phyloP scores from a whole-genome alignment of 129 eudicot genomes.

The Flaveria bidentis region DNA sequence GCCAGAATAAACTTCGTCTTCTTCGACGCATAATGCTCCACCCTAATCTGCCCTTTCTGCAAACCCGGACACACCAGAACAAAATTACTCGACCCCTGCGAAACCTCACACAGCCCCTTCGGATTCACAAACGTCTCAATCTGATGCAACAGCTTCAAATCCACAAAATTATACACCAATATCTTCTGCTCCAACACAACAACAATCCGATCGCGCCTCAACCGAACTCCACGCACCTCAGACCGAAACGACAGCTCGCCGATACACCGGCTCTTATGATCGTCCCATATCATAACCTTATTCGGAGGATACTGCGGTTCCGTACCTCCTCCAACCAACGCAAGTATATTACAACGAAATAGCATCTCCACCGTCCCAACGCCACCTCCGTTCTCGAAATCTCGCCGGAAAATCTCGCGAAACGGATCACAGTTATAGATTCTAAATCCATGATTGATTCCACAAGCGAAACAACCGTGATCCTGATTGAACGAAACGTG shows the following conservation, averaged over 20 bases:
- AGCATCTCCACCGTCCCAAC: conserved; percentile 86
- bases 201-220: conserved; percentile 68
- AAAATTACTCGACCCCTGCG: conserved; percentile 60
- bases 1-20: conserved; percentile 70
- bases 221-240: conserved; percentile 73
- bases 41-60: conserved; percentile 80
- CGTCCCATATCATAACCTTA: conserved; percentile 96
- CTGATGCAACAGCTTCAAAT: conserved; percentile 76
- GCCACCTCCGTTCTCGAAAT: conserved; percentile 78
- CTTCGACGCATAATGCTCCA: conserved; percentile 67
- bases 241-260: conserved; percentile 83
- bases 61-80: conserved; percentile 85
- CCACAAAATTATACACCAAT: conserved; percentile 70
- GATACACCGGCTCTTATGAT: conserved; percentile 72
- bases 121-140: conserved; percentile 83
- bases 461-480: conserved; percentile 75
- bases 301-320: conserved; percentile 82
- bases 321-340: conserved; percentile 81
- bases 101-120: conserved; percentile 85
- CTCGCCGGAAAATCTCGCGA: conserved; percentile 75
- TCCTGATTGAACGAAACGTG: conserved; percentile 86
- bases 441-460: conserved; percentile 74
- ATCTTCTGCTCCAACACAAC: conserved; percentile 91
- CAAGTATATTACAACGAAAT: conserved; percentile 78
- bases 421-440: conserved; percentile 82